These are phyloP conservation scores for Phytophthora citrophthora DNA, from an alignment of 352 stramenopile species.

Conservation along the genomic window DNA sequence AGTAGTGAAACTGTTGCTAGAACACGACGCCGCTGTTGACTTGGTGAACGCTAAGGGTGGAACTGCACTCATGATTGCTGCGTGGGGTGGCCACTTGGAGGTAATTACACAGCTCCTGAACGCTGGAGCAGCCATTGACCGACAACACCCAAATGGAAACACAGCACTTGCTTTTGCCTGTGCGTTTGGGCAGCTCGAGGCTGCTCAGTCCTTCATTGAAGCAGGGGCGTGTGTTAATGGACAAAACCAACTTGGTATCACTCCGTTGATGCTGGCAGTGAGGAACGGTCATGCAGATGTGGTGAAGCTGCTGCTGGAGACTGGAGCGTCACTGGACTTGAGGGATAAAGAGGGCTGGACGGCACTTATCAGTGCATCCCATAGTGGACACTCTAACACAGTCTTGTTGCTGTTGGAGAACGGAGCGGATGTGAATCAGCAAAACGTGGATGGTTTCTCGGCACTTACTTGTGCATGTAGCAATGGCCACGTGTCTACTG, in stretches of 20 bases:
- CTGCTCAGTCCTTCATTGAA: neutral
- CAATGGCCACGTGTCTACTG: neutral
- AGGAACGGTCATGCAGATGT: neutral
- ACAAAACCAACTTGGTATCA: neutral
- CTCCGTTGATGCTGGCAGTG: neutral
- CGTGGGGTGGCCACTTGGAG: neutral
- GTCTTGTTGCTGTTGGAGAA: neutral
- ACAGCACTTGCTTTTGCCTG: too few relatives aligned
- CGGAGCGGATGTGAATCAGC: neutral
- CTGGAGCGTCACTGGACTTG: neutral
- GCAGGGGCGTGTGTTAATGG: neutral
- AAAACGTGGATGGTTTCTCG: neutral
- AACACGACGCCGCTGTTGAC: neutral
- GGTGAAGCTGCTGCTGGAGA: neutral
- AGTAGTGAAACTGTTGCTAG: neutral
- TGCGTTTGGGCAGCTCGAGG: too few relatives aligned
- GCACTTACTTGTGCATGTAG: neutral
- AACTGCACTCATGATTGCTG: neutral
- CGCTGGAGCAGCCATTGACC: too few relatives aligned
- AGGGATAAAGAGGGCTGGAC: neutral
- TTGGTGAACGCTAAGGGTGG: neutral
- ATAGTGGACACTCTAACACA: neutral
- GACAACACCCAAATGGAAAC: too few relatives aligned
- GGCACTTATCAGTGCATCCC: neutral
- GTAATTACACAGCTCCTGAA: neutral